phyloP scores from a whole-genome alignment of 2,329 filamentous ascomycete genomes.

The Microcyclosporella mali region DNA sequence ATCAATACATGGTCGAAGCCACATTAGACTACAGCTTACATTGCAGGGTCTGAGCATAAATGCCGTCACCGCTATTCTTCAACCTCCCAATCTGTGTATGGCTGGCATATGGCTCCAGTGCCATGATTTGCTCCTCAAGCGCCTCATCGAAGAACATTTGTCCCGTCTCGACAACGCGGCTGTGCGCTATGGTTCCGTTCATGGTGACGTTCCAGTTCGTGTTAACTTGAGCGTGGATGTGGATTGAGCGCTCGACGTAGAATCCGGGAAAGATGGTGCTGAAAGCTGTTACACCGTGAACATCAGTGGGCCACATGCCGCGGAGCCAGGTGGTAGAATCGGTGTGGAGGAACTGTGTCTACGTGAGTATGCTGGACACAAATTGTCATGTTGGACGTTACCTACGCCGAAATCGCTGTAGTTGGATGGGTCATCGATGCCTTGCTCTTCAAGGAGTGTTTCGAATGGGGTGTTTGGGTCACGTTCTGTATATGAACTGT shows the following conservation, averaged over 20 bases:
- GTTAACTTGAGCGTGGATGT: constrained; percentile 13
- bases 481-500: constrained; percentile 2
- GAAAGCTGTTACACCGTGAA: constrained; percentile 7
- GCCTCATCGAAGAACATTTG: constrained; percentile 12
- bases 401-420: constrained; percentile 6
- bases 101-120: constrained; percentile 9
- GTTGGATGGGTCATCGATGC: constrained; percentile 5
- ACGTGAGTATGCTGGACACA: neutral
- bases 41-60: constrained; percentile 3
- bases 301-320: constrained; percentile 12
- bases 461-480: constrained; percentile 7
- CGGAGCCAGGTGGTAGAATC: constrained; percentile 7
- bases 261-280: constrained; percentile 10
- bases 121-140: constrained; percentile 9
- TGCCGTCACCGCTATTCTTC: constrained; percentile 4
- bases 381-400: neutral
- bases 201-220: constrained; percentile 9
- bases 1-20: neutral
- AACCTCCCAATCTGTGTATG: constrained; percentile 5
- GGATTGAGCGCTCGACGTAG: constrained; percentile 10
- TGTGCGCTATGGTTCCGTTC: constrained; percentile 8
- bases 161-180: constrained; percentile 9
- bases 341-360: constrained; percentile 6
- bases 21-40: neutral
- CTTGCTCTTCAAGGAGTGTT: constrained; percentile 1